Evolutionary conservation across 768 basidiomycete species (phyloP).

Genomic region (Cantharellus anzutake): DNA sequence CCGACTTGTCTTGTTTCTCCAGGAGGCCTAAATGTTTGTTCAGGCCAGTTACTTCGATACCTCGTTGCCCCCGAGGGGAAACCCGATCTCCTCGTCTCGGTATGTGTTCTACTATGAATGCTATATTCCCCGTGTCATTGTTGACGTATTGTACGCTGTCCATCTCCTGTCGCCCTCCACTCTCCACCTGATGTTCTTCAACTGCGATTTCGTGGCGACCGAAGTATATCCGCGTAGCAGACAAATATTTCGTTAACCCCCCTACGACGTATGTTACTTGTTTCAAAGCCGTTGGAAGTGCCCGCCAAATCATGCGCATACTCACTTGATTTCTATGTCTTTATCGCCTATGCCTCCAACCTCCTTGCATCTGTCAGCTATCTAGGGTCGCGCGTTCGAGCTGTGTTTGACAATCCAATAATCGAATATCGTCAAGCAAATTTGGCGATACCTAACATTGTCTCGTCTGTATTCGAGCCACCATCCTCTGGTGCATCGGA

Average conservation of each 20-base stretch:
- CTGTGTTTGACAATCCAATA: slow-evolving; percentile 41
- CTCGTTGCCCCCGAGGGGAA: slow-evolving; percentile 30
- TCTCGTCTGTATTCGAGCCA: slow-evolving; percentile 11
- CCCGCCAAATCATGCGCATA: too few species aligned
- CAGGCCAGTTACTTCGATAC: slow-evolving; percentile 46
- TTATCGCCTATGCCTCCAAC: slow-evolving; percentile 4
- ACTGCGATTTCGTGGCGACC: slow-evolving; percentile 6
- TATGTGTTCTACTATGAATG: background rate
- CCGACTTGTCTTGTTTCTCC: slow-evolving; percentile 1
- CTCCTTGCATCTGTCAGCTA: slow-evolving; percentile 28
- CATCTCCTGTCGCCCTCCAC: background rate
- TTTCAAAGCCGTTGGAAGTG: background rate
- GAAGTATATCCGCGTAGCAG: slow-evolving; percentile 51
- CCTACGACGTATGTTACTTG: slow-evolving; percentile 42
- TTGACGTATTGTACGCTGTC: too few species aligned
- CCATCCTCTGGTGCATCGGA: slow-evolving; percentile 25
- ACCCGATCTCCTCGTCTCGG: background rate
- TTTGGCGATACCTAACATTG: slow-evolving; percentile 44
- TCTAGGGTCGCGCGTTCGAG: slow-evolving; percentile 54
- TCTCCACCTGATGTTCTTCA: background rate
- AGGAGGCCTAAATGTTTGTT: slow-evolving; percentile 72
- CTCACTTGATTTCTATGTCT: background rate
- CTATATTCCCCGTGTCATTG: too few species aligned
- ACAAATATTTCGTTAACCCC: slow-evolving; percentile 52
- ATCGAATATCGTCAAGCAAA: slow-evolving; percentile 75